Evolutionary conservation across 148 eudicot species (phyloP), one percentile per base, ranked within the genome.

Genomic region (Salicornia ramosissima): DNA sequence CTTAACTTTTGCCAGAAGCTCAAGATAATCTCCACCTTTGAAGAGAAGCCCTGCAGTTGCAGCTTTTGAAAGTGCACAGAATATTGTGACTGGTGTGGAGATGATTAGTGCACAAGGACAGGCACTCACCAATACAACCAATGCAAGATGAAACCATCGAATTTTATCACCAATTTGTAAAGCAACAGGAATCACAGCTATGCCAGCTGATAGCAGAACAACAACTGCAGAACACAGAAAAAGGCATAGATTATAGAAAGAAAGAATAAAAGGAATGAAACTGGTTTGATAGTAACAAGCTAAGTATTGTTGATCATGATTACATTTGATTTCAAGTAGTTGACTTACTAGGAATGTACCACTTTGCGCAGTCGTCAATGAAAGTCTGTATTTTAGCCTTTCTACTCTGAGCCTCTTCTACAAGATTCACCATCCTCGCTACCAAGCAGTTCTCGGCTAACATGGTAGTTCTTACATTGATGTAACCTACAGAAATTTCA

Each of bases 41-140:
- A 81, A 71, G 16, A 81, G 79, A 74, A 81, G 80, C 52, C 81
- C 84, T 19, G 78, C 54, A 4, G 81, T 81, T 56, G 84, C 84
- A 42, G 81, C 80, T 56, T 70, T 81, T 15, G 83, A 77, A 28
- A 81, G 83, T 2, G 80, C 80, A 26, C 83, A 81, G 56, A 81
- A 80, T 6, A 74, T 78, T 2, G 83, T 78, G 65, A 81, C 83
- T 56, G 83, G 83, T 29, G 83, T 81, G 16, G 80, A 77, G 67
- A 81, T 74, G 73, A 81, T 70, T 43, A 81, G 78, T 65, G 83
- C 83, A 81, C 83, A 81, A 28, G 83, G 83, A 25, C 83, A 81
- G 21, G 83, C 80, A 52, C 83, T 81, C 36, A 81, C 83, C 54
- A 81, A 29, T 14, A 81, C 84, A n/a, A 81, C 74, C 58, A 81